Base-by-base conservation (phyloP, 2,329 filamentous ascomycete genomes). In the Gnomoniopsis smithogilvyi region DNA sequence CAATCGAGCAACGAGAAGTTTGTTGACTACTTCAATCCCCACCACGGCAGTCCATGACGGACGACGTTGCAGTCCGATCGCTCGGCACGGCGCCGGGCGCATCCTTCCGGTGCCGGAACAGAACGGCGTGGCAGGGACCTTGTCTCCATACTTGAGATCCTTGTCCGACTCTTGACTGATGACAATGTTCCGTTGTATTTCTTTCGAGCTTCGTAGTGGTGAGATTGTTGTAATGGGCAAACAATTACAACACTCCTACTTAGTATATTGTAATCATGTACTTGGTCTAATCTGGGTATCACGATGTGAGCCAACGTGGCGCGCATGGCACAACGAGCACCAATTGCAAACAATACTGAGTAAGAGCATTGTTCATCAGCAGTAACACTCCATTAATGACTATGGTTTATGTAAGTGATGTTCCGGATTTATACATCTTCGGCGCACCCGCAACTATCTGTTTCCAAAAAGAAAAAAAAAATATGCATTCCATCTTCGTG, bases 361-460 rank as follows among this genome's bases (percentile, higher is more conserved):
- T 4, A 12, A 41, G 11, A 6, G 4, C 8, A 19, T 4, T 3
- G 17, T 21, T 2, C 11, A 21, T 19, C 45, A 36, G n/a, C 34
- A 15, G 46, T 38, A 36, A 47, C 19, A 52, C 50, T 45, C 58
- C 47, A 59, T 59, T 56, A 59, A 19, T 47, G 38, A 59, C 53
- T 59, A 60, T 26, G 21, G 38, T 41, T 43, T 59, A 62, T 60
- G 34, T 51, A 34, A 53, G 45, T 51, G 50, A 53, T 62, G 54
- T 56, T 47, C 60, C 52, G 59, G 56, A 48, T 59, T 56, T 54
- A 50, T 57, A 60, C 56, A 56, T 59, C 43, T 10, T 36, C 21
- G 41, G 34, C 53, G 43, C 21, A n/a, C 1, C 43, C 49, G n/a
- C n/a, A 22, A 19, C 21, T 45, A 17, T 48, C 26, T 34, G 51